Evolutionary conservation across 2,329 filamentous ascomycete genomes (phyloP).

Genomic region (Ophiostoma tasmaniense): DNA sequence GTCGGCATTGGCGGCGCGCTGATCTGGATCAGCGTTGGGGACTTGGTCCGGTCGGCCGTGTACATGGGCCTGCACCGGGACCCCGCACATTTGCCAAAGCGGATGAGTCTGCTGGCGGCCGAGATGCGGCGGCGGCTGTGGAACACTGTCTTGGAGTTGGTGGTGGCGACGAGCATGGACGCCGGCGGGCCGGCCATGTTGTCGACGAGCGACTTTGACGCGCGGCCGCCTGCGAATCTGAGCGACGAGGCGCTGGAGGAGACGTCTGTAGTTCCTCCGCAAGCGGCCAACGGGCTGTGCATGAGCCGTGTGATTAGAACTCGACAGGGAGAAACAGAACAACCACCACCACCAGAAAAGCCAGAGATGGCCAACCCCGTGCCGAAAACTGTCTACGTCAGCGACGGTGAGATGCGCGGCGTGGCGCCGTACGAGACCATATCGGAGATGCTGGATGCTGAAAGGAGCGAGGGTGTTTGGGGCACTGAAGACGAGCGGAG

Average conservation of each 20-base stretch:
- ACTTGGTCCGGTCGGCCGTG: slow-evolving; percentile 37
- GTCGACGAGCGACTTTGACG: slow-evolving; percentile 38
- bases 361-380: neutral
- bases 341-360: neutral
- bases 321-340: neutral
- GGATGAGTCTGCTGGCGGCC: slow-evolving; percentile 25
- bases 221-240: slow-evolving; percentile 31
- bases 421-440: neutral
- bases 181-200: slow-evolving; percentile 40
- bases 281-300: neutral
- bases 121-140: slow-evolving; percentile 45
- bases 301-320: neutral
- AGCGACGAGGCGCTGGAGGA: neutral
- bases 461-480: neutral
- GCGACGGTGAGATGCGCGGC: slow-evolving; percentile 8
- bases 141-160: slow-evolving; percentile 44
- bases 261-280: neutral
- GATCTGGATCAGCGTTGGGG: slow-evolving; percentile 38
- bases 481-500: neutral
- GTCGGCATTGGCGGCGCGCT: slow-evolving; percentile 35
- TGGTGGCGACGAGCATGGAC: slow-evolving; percentile 35
- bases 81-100: slow-evolving; percentile 32
- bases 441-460: neutral
- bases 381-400: neutral
- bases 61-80: slow-evolving; percentile 36